Base-by-base conservation (phyloP, 2,329 filamentous ascomycete genomes). In the Westerdykella aurantiaca region DNA sequence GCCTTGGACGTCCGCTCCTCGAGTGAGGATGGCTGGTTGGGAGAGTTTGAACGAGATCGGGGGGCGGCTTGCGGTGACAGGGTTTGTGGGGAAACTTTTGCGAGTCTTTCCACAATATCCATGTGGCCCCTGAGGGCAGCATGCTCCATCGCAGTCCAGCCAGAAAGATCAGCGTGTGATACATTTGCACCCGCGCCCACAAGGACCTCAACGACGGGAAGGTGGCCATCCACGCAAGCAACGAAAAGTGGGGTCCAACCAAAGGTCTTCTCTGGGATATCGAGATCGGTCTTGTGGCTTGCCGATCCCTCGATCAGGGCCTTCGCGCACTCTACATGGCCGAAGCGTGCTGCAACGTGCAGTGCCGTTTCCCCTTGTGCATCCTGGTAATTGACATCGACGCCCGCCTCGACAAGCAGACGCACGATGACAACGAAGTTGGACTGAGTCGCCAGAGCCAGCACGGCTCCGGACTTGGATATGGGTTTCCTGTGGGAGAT, bases 181-280 rank as follows among this genome's bases (percentile, higher is more conserved):
- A 88, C 70, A 46, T 94, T 81, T 0, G 88, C 88, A 1, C 88
- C 88, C 17, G 85, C 84, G 39, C 84, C 79, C 34, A 95, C 78
- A 4, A 98, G 75, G 18, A 93, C 73, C 58, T 89, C 78, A 0
- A 86, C 86, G 34, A 95, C 80, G 0, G 77, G 69, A 10, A 88
- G 67, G 51, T 89, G 85, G 0, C 91, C 91, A 59, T 98, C 90
- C 2, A 97, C 91, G 42, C 86, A 87, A 9, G 91, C 88, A 51
- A 95, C 85, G 60, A 95, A 93, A 11, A 98, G 73, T n/a, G 93
- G 88, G 1, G 93, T 96, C 91, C 93, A 98, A 3, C 85, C 82
- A 61, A 94, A 97, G 0, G 85, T 85, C 42, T 85, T 86, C 61
- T 98, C 93, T 0, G 78, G 71, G 31, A 94, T 71, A 56, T 95